These are phyloP conservation scores for Thymus mandschuricus DNA, from an alignment of 257 asterid species.

Conservation along the genomic window DNA sequence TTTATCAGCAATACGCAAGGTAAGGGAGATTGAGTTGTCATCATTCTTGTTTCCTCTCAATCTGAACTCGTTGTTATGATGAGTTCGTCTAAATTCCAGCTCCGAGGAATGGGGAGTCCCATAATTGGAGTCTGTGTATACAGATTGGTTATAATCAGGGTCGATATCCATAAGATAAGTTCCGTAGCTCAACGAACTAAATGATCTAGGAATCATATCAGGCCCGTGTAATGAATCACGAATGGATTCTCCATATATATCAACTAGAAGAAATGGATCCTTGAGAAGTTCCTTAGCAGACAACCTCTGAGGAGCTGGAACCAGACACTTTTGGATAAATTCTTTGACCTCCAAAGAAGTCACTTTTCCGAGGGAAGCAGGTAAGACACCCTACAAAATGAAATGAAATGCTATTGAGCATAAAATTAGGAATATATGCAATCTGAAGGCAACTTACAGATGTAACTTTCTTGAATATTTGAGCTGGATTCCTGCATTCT, in stretches of 20 bases:
- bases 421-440: background rate
- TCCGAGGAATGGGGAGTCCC: slow-evolving; percentile 46
- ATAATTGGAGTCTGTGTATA: slow-evolving; percentile 44
- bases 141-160: slow-evolving; percentile 51
- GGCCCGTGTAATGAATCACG: slow-evolving; percentile 37
- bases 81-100: slow-evolving; percentile 54
- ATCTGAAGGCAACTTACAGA: slow-evolving; percentile 47
- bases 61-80: slow-evolving; percentile 58
- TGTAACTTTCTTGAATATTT: slow-evolving; percentile 65
- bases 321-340: slow-evolving; percentile 75
- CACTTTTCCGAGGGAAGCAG: slow-evolving; percentile 68
- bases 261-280: slow-evolving; percentile 63
- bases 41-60: slow-evolving; percentile 63
- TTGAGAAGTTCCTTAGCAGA: slow-evolving; percentile 77
- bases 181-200: slow-evolving; percentile 39
- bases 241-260: slow-evolving; percentile 35
- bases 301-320: slow-evolving; percentile 59
- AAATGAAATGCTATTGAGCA: slow-evolving; percentile 9
- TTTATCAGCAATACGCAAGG: slow-evolving; percentile 57
- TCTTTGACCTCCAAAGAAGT: slow-evolving; percentile 51
- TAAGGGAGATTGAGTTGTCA: slow-evolving; percentile 53
- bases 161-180: slow-evolving; percentile 71
- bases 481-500: slow-evolving; percentile 84
- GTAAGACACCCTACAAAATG: slow-evolving; percentile 60
- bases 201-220: slow-evolving; percentile 44